Base-by-base conservation (phyloP, 208 protist genomes). In the Leishmania gerbilli region DNA sequence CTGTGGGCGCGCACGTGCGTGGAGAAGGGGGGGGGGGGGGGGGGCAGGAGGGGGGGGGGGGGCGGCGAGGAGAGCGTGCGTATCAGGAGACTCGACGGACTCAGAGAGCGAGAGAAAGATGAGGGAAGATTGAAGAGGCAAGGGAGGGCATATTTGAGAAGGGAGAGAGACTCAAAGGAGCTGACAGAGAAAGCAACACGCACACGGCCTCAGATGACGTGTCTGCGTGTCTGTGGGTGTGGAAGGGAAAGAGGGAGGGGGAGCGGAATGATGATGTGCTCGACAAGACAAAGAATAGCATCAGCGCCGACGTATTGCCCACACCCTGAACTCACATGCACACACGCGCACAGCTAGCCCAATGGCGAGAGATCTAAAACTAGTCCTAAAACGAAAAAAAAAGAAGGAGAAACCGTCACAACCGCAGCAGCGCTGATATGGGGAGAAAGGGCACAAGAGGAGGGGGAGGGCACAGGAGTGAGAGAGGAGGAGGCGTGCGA, bases 321-420 rank as follows among this genome's bases (percentile, higher is more conserved):
- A 11, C 7, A 49, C 67, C 67, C 15, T 34, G 15, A 47, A 15
- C 31, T 27, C 67, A 47, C 37, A 47, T 47, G 40, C 40, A 71
- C 40, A 49, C 67, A 27, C 40, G 24, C 67, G 17, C 37, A 47
- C 67, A 71, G 24, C 37, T 47, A 24, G 60, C 60, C 60, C 60
- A 15, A 67, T 67, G 60, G 60, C 8, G n/a, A n/a, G 60, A 67
- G 60, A 67, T 67, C 60, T 67, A 67, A 67, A 67, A 34, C 24
- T 27, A 67, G n/a, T 37, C n/a, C 60, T 13, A 8, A 7, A 42
- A 47, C 47, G 3, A 40, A 6, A 68, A 9, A 31, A 42, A 68
- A 6, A 1, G 15, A 27, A 17, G 24, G 67, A 49, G 37, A 47
- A 45, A 49, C 67, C 19, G 13, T 67, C n/a, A 15, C n/a, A 31